Evolutionary conservation across 495 filamentous ascomycete species (phyloP), one percentile per base, ranked within the genome.

Genomic region (Aspergillus ostianus): DNA sequence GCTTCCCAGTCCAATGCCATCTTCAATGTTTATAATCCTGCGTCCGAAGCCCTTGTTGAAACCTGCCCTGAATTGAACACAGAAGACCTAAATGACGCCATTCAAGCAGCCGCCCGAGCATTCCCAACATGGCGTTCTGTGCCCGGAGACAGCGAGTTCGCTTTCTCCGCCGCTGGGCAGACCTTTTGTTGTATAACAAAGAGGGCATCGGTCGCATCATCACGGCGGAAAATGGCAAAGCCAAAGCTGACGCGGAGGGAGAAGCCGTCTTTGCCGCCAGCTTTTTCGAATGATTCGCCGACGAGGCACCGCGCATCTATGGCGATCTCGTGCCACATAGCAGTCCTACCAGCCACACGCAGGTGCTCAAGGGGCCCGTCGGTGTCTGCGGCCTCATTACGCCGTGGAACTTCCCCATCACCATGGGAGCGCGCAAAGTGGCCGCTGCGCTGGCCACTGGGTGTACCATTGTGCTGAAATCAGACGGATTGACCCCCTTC

Each of bases 341-440:
- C 46, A 69, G 62, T 32, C 53, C 65, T 3, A 53, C 46, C 47
- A 53, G 53, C 29, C 59, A 64, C 5, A 63, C 64, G 15, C 47
- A 68, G 0, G 69, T 70, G 0, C 48, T 75, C 20, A 70, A 69
- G 50, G 70, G 76, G 53, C 73, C 72, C 1, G 51, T 76, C 18
- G 75, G 75, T 46, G 72, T 78, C 2, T 71, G 67, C 47, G 72
- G 73, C 5, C 29, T 70, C 23, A 73, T 71, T 41, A 66, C 64
- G 13, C 71, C 71, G 17, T 95, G 91, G 91, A 94, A 94, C 68
- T 93, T 92, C 67, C 90, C 90, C 3, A 83, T 85, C 17, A 90
- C 90, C 13, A 94, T 93, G 91, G 85, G 91, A 60, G 90, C 90
- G 1, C 77, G 91, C n/a, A 93, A 95, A 68, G 80, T 91, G 51